Base-by-base conservation (phyloP, 2,329 filamentous ascomycete species). In the Sclerotinia subarctica region DNA sequence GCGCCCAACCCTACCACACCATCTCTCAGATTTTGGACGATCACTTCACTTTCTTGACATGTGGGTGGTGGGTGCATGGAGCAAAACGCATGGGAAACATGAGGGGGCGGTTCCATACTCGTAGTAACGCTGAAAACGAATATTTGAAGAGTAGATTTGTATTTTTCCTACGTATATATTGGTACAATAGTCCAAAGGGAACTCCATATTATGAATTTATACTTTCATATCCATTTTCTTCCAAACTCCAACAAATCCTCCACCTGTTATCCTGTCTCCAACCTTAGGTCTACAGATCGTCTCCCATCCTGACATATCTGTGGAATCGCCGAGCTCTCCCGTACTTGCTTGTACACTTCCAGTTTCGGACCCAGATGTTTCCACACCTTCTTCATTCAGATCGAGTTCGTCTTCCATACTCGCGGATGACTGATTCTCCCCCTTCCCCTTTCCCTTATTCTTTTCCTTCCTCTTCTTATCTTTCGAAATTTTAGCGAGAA, bases 271-370 rank as follows among this genome's bases (percentile, higher is more conserved):
- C 60, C 78, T 77, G 11, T 78, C 71, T 11, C 83, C 83, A 65
- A 83, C 82, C 70, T 82, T 84, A 2, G 83, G 84, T 66, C 83
- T 78, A 70, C 83, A 85, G n/a, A 86, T 78, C 72, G 84, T 79
- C 49, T 82, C 80, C 69, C 76, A 78, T 5, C 79, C 77, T 26
- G 73, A 63, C 3, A 72, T 69, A 26, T 68, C 67, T 1, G 11
- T 35, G 3, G 2, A 8, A 49, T 35, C 11, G 15, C 17, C 7
- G 10, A 11, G 49, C 44, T 68, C 52, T 29, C 29, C 26, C 42
- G 46, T 58, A 3, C 54, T 32, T 24, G 26, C 62, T 15, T 53
- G 44, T 35, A 58, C 49, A 11, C 19, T n/a, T 24, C 53, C 24
- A 17, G 21, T 57, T 56, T 66, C 58, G 3, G 21, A 26, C 24